A percentile compares a stretch with the other conserved stretches of the same genome.
Conservation (phyloP, 208 protist species). For the Trypanosoma scelopori region DNA sequence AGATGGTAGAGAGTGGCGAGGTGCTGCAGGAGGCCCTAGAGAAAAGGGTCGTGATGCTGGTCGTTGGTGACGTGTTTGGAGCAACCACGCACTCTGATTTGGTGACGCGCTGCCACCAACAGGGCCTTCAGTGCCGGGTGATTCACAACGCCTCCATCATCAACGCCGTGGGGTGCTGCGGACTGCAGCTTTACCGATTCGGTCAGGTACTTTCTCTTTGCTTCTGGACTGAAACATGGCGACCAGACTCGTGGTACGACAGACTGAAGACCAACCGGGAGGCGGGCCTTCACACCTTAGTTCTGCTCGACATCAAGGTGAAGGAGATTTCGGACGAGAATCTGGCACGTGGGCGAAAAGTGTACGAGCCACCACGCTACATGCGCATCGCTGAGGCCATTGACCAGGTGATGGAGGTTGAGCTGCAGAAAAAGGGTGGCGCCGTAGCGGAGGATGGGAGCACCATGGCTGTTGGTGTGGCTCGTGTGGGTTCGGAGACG, state of each 20-base stretch:
- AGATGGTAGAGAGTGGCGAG: slow-evolving; percentile 93
- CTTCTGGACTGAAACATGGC: slow-evolving; percentile 98
- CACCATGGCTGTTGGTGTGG: slow-evolving; percentile 93
- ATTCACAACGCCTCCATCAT: slow-evolving; percentile 99
- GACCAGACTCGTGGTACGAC: slow-evolving; percentile 97
- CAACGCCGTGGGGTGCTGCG: slow-evolving; percentile 98
- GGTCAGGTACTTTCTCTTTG: slow-evolving; percentile 96
- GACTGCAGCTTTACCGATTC: slow-evolving; percentile 99
- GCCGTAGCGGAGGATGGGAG: slow-evolving; percentile 74
- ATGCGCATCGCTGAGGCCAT: slow-evolving; percentile 98
- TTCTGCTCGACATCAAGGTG: slow-evolving; percentile 99
- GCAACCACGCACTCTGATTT: slow-evolving; percentile 99
- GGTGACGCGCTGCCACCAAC: slow-evolving; percentile 92
- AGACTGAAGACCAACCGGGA: slow-evolving; percentile 92
- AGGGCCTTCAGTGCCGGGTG: slow-evolving; percentile 79
- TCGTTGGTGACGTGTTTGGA: slow-evolving; percentile 99
- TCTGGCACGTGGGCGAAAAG: slow-evolving; percentile 91
- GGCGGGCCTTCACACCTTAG: slow-evolving; percentile 97
- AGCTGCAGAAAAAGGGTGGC: slow-evolving; percentile 68
- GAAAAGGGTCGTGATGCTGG: slow-evolving; percentile 96
- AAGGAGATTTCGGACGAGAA: slow-evolving; percentile 98
- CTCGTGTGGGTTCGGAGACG: slow-evolving; percentile 92
- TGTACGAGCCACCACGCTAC: slow-evolving; percentile 98
- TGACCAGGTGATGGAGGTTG: slow-evolving; percentile 96
- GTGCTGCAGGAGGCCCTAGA: slow-evolving; percentile 87